A percentile compares a stretch with the other conserved stretches of the same genome.
Conservation (phyloP, 164 flowering plant genomes). For the Protea cynaroides region DNA sequence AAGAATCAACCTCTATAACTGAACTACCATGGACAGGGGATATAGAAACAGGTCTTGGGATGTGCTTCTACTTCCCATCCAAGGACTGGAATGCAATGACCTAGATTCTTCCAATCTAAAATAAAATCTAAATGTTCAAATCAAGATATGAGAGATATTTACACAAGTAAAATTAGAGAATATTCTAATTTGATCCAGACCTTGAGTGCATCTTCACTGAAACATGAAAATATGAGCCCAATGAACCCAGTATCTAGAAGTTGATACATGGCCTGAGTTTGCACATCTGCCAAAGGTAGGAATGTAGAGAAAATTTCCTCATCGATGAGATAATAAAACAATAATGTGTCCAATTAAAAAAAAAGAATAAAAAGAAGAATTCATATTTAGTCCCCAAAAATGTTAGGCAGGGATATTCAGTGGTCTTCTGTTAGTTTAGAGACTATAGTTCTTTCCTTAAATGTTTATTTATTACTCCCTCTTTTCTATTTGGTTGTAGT, state of each 20-base stretch:
- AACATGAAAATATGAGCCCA: slow-evolving; percentile 97
- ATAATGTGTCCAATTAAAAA: not conserved
- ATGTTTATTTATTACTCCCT: too few species aligned
- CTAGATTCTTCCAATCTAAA: slow-evolving; percentile 93
- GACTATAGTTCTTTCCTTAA: too few species aligned
- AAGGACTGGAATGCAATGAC: slow-evolving; percentile 94
- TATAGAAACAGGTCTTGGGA: slow-evolving; percentile 38
- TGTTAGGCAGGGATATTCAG: too few species aligned
- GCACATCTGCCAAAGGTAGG: slow-evolving; percentile 66
- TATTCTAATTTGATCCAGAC: slow-evolving; percentile 26
- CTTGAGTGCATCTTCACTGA: slow-evolving; percentile 89
- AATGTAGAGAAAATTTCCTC: slow-evolving; percentile 7
- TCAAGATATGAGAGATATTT: slow-evolving; percentile 1
- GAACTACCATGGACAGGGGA: slow-evolving; percentile 46
- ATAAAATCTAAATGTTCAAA: not conserved
- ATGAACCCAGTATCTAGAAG: slow-evolving; percentile 95
- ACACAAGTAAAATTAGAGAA: not conserved
- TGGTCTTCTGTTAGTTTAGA: too few species aligned
- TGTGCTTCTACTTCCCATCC: slow-evolving; percentile 73
- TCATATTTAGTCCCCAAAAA: not conserved
- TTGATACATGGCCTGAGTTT: slow-evolving; percentile 97
- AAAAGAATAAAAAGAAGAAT: not conserved
- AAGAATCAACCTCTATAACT: slow-evolving; percentile 63
- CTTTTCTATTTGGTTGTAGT: too few species aligned
- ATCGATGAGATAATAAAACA: not conserved